Base-by-base conservation (phyloP, 108 stramenopile species). In the Pseudonitzschia pungens region DNA sequence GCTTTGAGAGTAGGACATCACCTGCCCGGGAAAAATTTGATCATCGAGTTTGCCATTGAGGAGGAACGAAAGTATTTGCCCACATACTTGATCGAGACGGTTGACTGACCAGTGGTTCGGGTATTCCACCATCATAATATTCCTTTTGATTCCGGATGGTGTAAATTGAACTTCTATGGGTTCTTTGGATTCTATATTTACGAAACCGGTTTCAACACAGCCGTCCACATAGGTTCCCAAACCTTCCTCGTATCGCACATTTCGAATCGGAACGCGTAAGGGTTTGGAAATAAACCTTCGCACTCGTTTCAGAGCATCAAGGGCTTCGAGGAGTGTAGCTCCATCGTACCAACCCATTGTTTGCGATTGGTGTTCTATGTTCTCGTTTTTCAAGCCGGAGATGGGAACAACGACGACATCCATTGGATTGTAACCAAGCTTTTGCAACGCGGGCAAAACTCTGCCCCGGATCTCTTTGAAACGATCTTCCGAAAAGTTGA, bases 271-370 rank as follows among this genome's bases (percentile, higher is more conserved):
- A 31, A 98, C 73, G 71, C 98, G 95, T n/a, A 98, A 92, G 42
- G 97, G 92, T 84, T 96, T 97, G 74, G 95, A 92, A 60, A 83
- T 79, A 48, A 91, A 91, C 63, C 96, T 91, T 75, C 92, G 93
- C 31, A 96, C 97, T 55, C 89, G 85, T 42, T 82, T 85, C 64
- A 92, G 74, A 71, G 73, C 81, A 80, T 98, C 96, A 43, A 98
- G 91, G 40, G 96, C 96, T 78, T 97, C 93, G 11, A 98, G 84
- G 41, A 98, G 91, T 73, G 64, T 80, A 42, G 96, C 96, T 18
- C 92, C 92, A 77, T 92, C 92, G 92, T 97, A 98, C 98, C 98
- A 98, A 12, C 86, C 74, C 91, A 97, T 96, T 69, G 94, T 92
- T 44, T 73, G 27, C 15, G 97, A 97, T 58, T 83, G 87, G 62